Evolutionary conservation across 495 filamentous ascomycete genomes (phyloP).

Genomic region (Talaromyces liani): DNA sequence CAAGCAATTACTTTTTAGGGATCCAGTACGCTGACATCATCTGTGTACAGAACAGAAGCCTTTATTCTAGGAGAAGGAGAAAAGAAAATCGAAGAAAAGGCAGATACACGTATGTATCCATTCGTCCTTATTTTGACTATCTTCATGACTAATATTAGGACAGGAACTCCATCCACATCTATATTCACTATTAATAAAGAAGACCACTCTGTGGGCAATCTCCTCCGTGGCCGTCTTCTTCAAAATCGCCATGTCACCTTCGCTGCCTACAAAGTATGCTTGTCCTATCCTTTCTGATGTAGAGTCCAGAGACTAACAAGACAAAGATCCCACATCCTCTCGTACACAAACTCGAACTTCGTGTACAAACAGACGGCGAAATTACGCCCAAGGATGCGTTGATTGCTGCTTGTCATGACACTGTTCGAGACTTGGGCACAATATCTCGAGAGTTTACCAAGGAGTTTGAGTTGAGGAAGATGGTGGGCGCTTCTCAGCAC

Average conservation of each 20-base stretch:
- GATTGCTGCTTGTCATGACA: slow-evolving; percentile 64
- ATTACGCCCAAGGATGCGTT: slow-evolving; percentile 82
- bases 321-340: slow-evolving; percentile 71
- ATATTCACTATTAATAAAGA: slow-evolving; percentile 95
- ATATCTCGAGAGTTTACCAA: slow-evolving; percentile 86
- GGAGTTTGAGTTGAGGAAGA: slow-evolving; percentile 90
- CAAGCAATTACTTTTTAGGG: neutral
- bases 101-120: slow-evolving; percentile 50
- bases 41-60: slow-evolving; percentile 68
- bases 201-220: slow-evolving; percentile 91
- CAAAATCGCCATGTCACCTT: slow-evolving; percentile 73
- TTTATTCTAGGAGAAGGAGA: slow-evolving; percentile 81
- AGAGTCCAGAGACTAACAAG: neutral
- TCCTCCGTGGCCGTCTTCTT: slow-evolving; percentile 74
- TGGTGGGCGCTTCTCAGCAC: slow-evolving; percentile 55
- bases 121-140: neutral
- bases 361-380: slow-evolving; percentile 85
- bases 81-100: slow-evolving; percentile 80
- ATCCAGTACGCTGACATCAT: slow-evolving; percentile 7
- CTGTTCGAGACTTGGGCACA: slow-evolving; percentile 68
- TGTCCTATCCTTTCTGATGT: neutral
- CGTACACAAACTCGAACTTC: slow-evolving; percentile 75
- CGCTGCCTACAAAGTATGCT: slow-evolving; percentile 74
- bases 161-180: slow-evolving; percentile 72
- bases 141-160: neutral